Evolutionary conservation across 1,284 basidiomycete species (phyloP).

Genomic region (Fomitopsis schrenkii): DNA sequence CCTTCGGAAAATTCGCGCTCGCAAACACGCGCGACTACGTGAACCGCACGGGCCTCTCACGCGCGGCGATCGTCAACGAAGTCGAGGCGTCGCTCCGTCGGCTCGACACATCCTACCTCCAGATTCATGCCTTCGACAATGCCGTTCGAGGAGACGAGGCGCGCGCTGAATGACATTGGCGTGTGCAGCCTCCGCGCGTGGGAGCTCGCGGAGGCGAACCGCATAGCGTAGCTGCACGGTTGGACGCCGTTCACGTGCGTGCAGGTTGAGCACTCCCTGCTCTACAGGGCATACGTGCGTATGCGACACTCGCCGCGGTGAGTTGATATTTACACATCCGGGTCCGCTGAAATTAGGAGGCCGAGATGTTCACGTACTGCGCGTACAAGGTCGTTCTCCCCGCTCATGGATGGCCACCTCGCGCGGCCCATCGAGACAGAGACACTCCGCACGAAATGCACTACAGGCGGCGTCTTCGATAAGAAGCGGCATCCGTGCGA

Average conservation of each 20-base stretch:
- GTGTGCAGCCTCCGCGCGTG: conserved; percentile 31
- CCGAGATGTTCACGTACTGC: conserved; percentile 45
- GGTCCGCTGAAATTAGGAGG: conserved; percentile 29
- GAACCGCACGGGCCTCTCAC: conserved; percentile 29
- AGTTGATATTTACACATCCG: not conserved
- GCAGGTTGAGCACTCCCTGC: conserved; percentile 38
- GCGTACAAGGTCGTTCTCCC: conserved; percentile 38
- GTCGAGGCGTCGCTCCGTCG: conserved; percentile 42
- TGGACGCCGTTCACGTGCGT: conserved; percentile 38
- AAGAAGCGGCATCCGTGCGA: conserved; percentile 26
- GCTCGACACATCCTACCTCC: conserved; percentile 40
- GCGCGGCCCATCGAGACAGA: conserved; percentile 32
- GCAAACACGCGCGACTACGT: conserved; percentile 24
- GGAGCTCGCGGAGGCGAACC: conserved; percentile 36
- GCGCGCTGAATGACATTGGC: conserved; percentile 31
- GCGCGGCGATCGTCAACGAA: conserved; percentile 52
- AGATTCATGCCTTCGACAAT: conserved; percentile 52
- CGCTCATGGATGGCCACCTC: conserved; percentile 35
- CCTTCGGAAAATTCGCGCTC: conserved; percentile 13
- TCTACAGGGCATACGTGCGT: conserved; percentile 27
- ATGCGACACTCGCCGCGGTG: not conserved
- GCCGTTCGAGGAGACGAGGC: conserved; percentile 39
- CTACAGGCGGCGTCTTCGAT: conserved; percentile 28
- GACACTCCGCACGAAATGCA: conserved; percentile 18
- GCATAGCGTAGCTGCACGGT: conserved; percentile 30